A percentile compares a stretch with the other conserved stretches of the same genome.
Evolutionary conservation across 2,329 filamentous ascomycete species (phyloP).

Genomic region (Neoascochyta sp.): DNA sequence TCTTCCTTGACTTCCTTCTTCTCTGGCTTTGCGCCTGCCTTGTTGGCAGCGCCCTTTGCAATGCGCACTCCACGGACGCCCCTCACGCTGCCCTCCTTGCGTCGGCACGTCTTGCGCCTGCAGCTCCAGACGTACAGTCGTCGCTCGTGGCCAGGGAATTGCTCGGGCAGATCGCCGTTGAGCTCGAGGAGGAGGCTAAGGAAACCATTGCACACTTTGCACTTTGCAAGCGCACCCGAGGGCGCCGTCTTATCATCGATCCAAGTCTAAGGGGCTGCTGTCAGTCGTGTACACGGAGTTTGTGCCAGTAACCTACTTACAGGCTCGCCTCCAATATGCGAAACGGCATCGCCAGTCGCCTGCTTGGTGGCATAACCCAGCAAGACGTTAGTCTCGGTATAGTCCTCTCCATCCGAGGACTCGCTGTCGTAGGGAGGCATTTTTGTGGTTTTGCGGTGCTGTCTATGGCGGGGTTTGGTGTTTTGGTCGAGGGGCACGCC

Average conservation of each 20-base stretch:
- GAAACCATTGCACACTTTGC: conserved; percentile 78
- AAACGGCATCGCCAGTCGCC: conserved; percentile 74
- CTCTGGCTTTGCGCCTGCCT: conserved; percentile 14
- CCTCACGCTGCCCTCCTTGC: conserved; percentile 78
- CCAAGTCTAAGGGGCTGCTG: conserved; percentile 61
- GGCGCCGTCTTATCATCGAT: conserved; percentile 67
- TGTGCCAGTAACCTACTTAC: conserved; percentile 53
- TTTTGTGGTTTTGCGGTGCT: conserved; percentile 1
- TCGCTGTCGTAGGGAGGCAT: conserved; percentile 87
- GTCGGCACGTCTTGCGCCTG: conserved; percentile 69
- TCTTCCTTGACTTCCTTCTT: conserved; percentile 25
- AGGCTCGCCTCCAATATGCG: conserved; percentile 80
- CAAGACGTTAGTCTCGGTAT: conserved; percentile 79
- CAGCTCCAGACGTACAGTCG: conserved; percentile 86
- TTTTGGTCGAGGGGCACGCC: no score
- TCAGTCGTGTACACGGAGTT: conserved; percentile 5
- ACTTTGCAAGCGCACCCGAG: conserved; percentile 73
- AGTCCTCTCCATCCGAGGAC: conserved; percentile 67
- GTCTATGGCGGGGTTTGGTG: no score
- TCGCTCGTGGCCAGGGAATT: conserved; percentile 82
- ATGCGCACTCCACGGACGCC: conserved; percentile 66
- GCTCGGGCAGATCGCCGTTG: conserved; percentile 82
- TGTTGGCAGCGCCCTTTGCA: conserved; percentile 35
- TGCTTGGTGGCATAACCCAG: conserved; percentile 86
- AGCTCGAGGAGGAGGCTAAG: conserved; percentile 87